phyloP scores from a whole-genome alignment of 2,329 filamentous ascomycete species.

The Phialocephala subalpina region DNA sequence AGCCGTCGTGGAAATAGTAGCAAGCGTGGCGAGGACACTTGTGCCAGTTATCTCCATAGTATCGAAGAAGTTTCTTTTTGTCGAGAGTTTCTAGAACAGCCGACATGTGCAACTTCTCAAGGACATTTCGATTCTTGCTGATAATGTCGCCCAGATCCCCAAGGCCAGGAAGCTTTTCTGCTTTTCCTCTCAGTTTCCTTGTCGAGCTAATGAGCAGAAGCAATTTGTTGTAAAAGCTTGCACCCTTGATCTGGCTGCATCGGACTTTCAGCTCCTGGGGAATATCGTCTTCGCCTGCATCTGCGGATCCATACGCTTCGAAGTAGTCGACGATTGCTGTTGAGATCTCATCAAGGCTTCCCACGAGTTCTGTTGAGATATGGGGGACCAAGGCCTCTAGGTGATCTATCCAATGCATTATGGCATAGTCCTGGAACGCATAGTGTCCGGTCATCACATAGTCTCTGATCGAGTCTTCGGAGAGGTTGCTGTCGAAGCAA shows the following conservation, averaged over 20 bases:
- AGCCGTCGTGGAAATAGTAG: slow-evolving; percentile 51
- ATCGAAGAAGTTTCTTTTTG: slow-evolving; percentile 5
- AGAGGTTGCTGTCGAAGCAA: slow-evolving; percentile 33
- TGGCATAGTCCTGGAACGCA: slow-evolving; percentile 43
- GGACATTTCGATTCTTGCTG: slow-evolving; percentile 1
- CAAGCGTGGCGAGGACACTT: slow-evolving; percentile 51
- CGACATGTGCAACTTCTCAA: slow-evolving; percentile 15
- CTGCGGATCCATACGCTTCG: slow-evolving; percentile 13
- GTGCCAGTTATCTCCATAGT: slow-evolving; percentile 47
- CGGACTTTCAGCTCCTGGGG: background rate
- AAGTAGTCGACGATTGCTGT: background rate
- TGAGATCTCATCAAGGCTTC: background rate
- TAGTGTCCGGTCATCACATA: slow-evolving; percentile 31
- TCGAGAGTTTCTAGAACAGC: background rate
- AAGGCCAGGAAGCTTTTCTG: background rate
- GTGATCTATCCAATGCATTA: slow-evolving; percentile 42
- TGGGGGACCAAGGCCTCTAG: slow-evolving; percentile 23
- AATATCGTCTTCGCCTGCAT: background rate
- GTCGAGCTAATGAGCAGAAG: background rate
- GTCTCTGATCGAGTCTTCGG: slow-evolving; percentile 16
- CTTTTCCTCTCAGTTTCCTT: background rate
- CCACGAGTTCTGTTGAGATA: slow-evolving; percentile 7
- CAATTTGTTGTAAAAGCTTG: background rate
- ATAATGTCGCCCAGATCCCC: slow-evolving; percentile 7
- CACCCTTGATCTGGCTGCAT: background rate